phyloP scores from a whole-genome alignment of 163 green algal genomes.

The Prototheca cutis region DNA sequence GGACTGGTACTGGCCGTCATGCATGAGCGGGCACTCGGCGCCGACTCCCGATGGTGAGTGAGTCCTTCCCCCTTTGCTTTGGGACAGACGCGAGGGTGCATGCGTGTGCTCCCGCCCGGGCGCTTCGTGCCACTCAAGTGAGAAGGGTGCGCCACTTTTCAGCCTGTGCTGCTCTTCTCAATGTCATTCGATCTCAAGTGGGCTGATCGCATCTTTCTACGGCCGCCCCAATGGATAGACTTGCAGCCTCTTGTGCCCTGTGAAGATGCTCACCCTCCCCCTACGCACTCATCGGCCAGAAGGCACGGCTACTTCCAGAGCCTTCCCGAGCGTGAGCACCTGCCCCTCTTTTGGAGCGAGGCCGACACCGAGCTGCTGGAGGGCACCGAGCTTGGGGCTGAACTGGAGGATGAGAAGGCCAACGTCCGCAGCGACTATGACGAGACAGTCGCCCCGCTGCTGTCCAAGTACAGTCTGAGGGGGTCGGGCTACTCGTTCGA shows the following conservation, averaged over 20 bases:
- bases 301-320: slow-evolving; percentile 67
- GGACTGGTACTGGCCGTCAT: slow-evolving; percentile 62
- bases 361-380: slow-evolving; percentile 41
- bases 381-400: slow-evolving; percentile 47
- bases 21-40: slow-evolving; percentile 45
- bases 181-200: too few species aligned
- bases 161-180: too few species aligned
- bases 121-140: too few species aligned
- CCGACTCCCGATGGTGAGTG: slow-evolving; percentile 37
- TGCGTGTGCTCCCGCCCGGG: too few species aligned
- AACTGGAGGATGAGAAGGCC: slow-evolving; percentile 28
- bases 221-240: too few species aligned
- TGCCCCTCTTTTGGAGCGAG: slow-evolving; percentile 69
- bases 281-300: neutral
- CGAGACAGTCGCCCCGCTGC: neutral
- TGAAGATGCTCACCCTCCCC: neutral
- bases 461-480: slow-evolving; percentile 12
- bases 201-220: too few species aligned
- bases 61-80: too few species aligned
- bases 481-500: slow-evolving; percentile 22
- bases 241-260: neutral
- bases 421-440: slow-evolving; percentile 6
- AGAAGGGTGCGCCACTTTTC: too few species aligned
- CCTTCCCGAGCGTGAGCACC: slow-evolving; percentile 53
- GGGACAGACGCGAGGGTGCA: too few species aligned